Evolutionary conservation across 2,329 filamentous ascomycete species (phyloP).

Genomic region (Penicillium rolfsii): DNA sequence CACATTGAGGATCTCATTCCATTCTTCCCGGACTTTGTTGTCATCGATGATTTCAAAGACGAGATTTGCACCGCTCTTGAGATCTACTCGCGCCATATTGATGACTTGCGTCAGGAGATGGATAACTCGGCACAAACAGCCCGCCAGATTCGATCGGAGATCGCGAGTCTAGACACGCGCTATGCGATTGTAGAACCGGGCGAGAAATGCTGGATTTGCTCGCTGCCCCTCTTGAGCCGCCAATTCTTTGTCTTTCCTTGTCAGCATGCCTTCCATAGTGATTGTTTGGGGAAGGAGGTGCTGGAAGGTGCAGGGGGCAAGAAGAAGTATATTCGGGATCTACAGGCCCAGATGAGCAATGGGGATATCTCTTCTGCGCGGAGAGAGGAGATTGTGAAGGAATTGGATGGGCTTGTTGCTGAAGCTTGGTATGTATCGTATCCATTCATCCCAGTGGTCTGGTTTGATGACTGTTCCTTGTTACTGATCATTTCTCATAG

Average conservation of each 20-base stretch:
- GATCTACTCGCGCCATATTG: constrained; percentile 90
- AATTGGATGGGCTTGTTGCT: constrained; percentile 90
- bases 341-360: constrained; percentile 81
- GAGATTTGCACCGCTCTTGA: constrained; percentile 94
- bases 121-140: constrained; percentile 89
- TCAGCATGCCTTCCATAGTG: constrained; percentile 96
- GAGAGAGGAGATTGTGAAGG: constrained; percentile 80
- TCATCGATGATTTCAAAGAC: constrained; percentile 99
- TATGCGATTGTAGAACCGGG: constrained; percentile 97
- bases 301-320: constrained; percentile 79
- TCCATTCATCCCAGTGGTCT: background rate
- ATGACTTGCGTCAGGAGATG: constrained; percentile 88
- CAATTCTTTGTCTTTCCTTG: constrained; percentile 99
- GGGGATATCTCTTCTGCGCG: constrained; percentile 70
- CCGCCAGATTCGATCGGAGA: constrained; percentile 86
- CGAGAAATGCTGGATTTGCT: constrained; percentile 89
- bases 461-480: background rate
- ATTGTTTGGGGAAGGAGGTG: constrained; percentile 85
- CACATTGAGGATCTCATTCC: constrained; percentile 96
- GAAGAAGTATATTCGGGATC: constrained; percentile 77
- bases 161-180: constrained; percentile 78
- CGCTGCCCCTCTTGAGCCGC: constrained; percentile 79
- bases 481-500: constrained; percentile 51
- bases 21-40: constrained; percentile 97
- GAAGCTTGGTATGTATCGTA: constrained; percentile 72